These are phyloP conservation scores for Telopea speciosissima DNA, from an alignment of 177 flowering plant genomes.

Conservation along the genomic window DNA sequence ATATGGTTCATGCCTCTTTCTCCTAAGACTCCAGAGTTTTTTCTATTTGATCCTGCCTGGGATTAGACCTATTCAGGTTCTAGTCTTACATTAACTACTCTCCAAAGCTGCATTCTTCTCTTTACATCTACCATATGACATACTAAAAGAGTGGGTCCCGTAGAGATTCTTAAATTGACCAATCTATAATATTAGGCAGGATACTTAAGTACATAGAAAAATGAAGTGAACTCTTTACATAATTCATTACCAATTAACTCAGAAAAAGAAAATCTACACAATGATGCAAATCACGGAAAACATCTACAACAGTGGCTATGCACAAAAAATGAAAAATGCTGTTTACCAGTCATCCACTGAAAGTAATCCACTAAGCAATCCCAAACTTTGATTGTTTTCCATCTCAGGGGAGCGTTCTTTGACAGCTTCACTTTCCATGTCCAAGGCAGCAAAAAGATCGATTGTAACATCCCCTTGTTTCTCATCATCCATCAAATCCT, in stretches of 20 bases:
- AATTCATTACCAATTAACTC: background rate
- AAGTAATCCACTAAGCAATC: slow-evolving; percentile 86
- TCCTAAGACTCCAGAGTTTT: no score
- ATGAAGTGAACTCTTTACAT: background rate
- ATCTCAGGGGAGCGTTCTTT: slow-evolving; percentile 69
- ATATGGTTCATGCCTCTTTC: no score
- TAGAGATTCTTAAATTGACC: no score
- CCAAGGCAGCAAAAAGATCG: slow-evolving; percentile 89
- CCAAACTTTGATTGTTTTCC: slow-evolving; percentile 75
- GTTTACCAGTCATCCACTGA: slow-evolving; percentile 92
- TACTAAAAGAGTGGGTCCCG: no score
- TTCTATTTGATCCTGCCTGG: no score
- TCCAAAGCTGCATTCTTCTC: no score
- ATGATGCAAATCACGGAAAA: background rate
- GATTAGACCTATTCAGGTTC: no score
- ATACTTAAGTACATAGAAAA: no score
- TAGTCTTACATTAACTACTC: no score
- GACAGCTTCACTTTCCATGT: slow-evolving; percentile 82
- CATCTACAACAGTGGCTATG: background rate
- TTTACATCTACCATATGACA: no score
- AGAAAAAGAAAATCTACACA: no score
- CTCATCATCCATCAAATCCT: slow-evolving; percentile 99
- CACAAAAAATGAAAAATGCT: slow-evolving; percentile 3
- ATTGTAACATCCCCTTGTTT: slow-evolving; percentile 91
- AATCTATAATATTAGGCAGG: no score